Base-by-base conservation (phyloP, 768 basidiomycete species). In the Panellus pusillus region DNA sequence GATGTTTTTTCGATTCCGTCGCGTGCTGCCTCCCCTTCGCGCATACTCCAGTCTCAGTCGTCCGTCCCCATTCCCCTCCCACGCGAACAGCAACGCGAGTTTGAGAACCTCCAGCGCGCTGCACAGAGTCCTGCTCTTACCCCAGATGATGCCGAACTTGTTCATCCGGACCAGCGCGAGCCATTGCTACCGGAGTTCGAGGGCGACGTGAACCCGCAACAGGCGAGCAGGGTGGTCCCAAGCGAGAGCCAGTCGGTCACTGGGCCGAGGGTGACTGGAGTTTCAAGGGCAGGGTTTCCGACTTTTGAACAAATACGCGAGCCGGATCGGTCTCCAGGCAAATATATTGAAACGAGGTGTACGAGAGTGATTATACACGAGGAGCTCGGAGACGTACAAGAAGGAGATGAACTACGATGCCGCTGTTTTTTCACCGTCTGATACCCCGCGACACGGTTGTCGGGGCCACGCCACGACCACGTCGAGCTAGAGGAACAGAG, bases 141-240 rank as follows among this genome's bases (percentile, higher is more conserved):
- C n/a, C 47, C 56, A 36, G 57, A 68, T 11, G 72, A 78, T 2
- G 77, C 74, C 27, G 72, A 79, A 17, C 72, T 80, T 2, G 63
- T 82, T 40, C 90, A 93, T 63, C 88, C 89, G 2, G 89, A 93
- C 64, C 81, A 87, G 0, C 82, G 78, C 19, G 67, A 68, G 14
- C 81, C 83, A 1, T 53, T 86, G 19, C 71, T 74, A 17, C 75
- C 84, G 9, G 86, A 89, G 60, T 94, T 93, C 62, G 82, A 88
- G 52, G 93, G 93, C 17, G 85, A 93, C 40, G 68, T 76, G 35
- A 93, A 96, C 62, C 93, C 1, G 61, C 61, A 2, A 96, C 93
- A 2, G 93, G 93, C 12, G 93, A 96, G 69, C 72, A 79, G 43
- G 91, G 90, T 0, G 93, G 93, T 0, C 93, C 93, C 18, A 95